phyloP scores from a whole-genome alignment of 495 filamentous ascomycete species.

The Tuber borchii region DNA sequence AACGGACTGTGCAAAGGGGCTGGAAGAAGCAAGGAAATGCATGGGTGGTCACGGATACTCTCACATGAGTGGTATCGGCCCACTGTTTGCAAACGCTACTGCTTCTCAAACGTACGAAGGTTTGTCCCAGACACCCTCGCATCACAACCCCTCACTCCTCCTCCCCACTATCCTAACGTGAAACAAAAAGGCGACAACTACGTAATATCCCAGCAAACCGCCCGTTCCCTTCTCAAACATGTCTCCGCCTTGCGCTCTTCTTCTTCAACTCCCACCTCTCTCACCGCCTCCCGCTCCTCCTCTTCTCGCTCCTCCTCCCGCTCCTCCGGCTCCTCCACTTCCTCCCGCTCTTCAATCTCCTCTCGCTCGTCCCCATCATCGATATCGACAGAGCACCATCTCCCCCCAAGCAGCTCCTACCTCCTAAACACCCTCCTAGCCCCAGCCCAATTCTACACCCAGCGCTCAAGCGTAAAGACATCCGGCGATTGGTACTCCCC shows the following conservation, averaged over 20 bases:
- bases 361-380: neutral
- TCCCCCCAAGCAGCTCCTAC: conserved; percentile 22
- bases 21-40: conserved; percentile 64
- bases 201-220: conserved; percentile 73
- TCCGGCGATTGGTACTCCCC: conserved; percentile 23
- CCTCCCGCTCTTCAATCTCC: neutral
- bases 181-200: conserved; percentile 58
- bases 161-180: conserved; percentile 41
- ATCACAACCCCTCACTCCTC: conserved; percentile 5
- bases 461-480: conserved; percentile 21
- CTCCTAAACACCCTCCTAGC: conserved; percentile 23
- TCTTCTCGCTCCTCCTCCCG: too few relatives aligned
- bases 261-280: conserved; percentile 4
- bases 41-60: conserved; percentile 71
- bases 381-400: neutral
- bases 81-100: conserved; percentile 62
- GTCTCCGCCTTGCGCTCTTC: conserved; percentile 10
- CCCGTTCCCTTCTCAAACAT: conserved; percentile 52
- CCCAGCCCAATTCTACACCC: conserved; percentile 19
- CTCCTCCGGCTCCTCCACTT: neutral
- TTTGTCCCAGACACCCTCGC: neutral
- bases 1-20: conserved; percentile 60
- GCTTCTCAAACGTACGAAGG: conserved; percentile 60
- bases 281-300: conserved; percentile 4
- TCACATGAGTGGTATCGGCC: conserved; percentile 61